Base-by-base conservation (phyloP, 805 yeast genomes). In the Candida ulmi region DNA sequence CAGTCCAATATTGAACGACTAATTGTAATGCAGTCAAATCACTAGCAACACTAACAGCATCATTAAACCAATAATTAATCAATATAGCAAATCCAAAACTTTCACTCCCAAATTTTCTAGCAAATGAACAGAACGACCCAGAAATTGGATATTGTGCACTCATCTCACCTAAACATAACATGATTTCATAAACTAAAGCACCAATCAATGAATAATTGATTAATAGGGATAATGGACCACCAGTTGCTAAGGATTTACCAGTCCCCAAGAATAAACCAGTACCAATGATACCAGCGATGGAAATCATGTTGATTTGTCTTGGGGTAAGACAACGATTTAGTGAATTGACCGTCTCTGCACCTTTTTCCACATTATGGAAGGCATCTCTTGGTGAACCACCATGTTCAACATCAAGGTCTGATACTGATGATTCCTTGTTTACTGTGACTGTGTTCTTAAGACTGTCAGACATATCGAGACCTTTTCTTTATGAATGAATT, bases 261-360 rank as follows among this genome's bases (percentile, higher is more conserved):
- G 75, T 68, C 47, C 80, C 80, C 39, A 76, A 70, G 54, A 67
- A 63, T 36, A 78, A 62, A 52, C 84, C 85, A 2, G 90, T 80
- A 53, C 95, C 95, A 46, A 86, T 83, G 46, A 88, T 78, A 32
- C 93, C 90, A 43, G 91, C 90, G 42, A 85, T 70, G 36, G 93
- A 87, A 50, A 85, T 81, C 83, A 84, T 76, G 44, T 78, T 72
- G 44, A 81, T 74, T 48, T 82, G 88, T 34, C 74, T 57, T 21
- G 62, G 58, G 28, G 59, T 47, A 28, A 64, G 51, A 4, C 61
- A 55, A 41, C 63, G 59, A 38, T 58, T 60, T 39, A 60, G 47
- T 2, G 45, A 42, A 34, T 48, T 38, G 15, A 45, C 52, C 8
- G 44, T 40, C 1, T 45, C 45, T 16, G 12, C 28, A 38, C 35